phyloP scores from a whole-genome alignment of 75 land plant genomes.

The Ceratopteris richardii region DNA sequence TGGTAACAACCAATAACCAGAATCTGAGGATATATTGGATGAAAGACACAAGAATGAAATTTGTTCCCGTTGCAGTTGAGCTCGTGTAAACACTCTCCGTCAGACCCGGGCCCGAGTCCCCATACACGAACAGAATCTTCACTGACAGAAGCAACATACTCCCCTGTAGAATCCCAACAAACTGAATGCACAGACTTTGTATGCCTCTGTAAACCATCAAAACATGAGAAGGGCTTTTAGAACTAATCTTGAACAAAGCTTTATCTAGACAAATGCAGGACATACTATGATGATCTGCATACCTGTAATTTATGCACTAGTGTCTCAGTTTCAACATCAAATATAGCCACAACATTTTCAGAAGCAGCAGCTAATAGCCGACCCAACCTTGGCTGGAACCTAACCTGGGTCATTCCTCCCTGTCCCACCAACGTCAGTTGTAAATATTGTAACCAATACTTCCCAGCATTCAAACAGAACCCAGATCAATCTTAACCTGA shows the following conservation, averaged over 20 bases:
- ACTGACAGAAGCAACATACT: conserved; percentile 77
- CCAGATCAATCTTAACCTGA: no score
- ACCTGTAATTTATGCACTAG: conserved; percentile 70
- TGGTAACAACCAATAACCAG: conserved; percentile 75
- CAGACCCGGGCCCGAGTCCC: conserved; percentile 55
- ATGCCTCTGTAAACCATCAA: conserved; percentile 72
- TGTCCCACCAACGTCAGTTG: conserved; percentile 23
- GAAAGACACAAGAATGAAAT: conserved; percentile 70
- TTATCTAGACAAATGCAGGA: no score
- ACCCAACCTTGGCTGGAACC: conserved; percentile 81
- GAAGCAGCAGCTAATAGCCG: conserved; percentile 81
- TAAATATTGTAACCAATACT: background rate
- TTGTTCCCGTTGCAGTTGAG: conserved; percentile 53
- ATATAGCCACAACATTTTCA: conserved; percentile 68
- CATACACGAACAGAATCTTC: conserved; percentile 89
- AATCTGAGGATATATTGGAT: conserved; percentile 54
- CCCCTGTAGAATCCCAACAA: conserved; percentile 81
- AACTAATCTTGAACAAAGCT: background rate
- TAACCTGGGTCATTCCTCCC: conserved; percentile 78
- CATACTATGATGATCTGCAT: no score
- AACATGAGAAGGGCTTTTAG: background rate
- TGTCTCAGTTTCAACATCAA: conserved; percentile 78
- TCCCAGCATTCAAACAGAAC: no score
- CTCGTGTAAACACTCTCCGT: conserved; percentile 71
- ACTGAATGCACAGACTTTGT: conserved; percentile 65